Conservation (phyloP, 768 basidiomycete species). For the Coprinellus micaceus region DNA sequence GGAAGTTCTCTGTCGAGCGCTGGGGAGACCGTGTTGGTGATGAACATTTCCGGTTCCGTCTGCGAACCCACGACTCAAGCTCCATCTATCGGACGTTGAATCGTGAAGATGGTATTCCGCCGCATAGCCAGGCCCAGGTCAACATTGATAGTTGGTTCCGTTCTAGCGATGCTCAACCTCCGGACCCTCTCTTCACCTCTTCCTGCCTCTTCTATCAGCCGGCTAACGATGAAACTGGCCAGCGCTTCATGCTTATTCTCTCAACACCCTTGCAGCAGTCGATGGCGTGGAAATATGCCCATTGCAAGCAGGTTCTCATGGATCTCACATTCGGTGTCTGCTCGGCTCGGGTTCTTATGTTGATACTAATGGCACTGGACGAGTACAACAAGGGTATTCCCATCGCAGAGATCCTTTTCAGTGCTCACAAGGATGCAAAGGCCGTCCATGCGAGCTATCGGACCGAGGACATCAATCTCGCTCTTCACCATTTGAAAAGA, state of each 20-base stretch:
- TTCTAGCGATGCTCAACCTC: conserved; percentile 14
- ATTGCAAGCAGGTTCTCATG: conserved; percentile 19
- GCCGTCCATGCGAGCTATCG: conserved; percentile 24
- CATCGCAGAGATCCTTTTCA: conserved; percentile 24
- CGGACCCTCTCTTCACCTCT: conserved; percentile 15
- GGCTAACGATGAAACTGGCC: conserved; percentile 7
- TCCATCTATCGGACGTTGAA: conserved; percentile 22
- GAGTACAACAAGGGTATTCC: conserved; percentile 26
- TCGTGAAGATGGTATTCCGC: conserved; percentile 18
- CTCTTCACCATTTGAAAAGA: conserved; percentile 9
- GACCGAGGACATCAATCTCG: neutral
- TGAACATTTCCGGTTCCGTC: conserved; percentile 11
- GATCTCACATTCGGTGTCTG: conserved; percentile 25
- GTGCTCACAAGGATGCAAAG: conserved; percentile 14
- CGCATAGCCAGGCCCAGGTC: conserved; percentile 19
- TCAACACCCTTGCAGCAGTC: conserved; percentile 15
- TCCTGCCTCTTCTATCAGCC: conserved; percentile 23
- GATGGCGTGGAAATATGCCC: conserved; percentile 22
- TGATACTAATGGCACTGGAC: conserved; percentile 31
- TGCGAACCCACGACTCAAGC: conserved; percentile 16
- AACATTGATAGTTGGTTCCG: conserved; percentile 26
- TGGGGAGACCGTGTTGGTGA: conserved; percentile 12
- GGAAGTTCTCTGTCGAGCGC: neutral
- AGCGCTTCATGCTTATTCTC: conserved; percentile 19
- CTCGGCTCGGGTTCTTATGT: conserved; percentile 21